These are phyloP conservation scores for Verticillium nonalfalfae DNA, from an alignment of 2,329 filamentous ascomycete genomes.

Conservation along the genomic window DNA sequence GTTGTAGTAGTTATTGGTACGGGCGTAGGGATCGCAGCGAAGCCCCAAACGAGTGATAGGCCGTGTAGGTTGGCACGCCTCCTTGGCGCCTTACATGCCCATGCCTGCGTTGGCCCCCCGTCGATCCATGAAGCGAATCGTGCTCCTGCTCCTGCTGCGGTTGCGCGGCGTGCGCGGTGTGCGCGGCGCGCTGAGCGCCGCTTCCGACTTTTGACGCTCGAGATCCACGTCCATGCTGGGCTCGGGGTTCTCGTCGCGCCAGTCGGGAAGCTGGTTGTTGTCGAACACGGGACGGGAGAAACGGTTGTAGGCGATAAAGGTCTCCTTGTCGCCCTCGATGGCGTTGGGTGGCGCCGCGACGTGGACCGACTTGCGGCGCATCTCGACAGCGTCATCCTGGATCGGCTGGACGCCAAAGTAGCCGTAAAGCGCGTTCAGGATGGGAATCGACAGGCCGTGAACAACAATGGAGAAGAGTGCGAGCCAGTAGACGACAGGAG, in stretches of 20 bases:
- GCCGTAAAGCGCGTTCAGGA: conserved; percentile 30
- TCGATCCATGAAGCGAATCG: conserved; percentile 1
- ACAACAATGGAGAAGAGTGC: conserved; percentile 35
- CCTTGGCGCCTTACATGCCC: neutral
- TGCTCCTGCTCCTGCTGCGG: conserved; percentile 2
- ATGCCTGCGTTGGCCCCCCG: neutral
- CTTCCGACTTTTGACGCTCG: conserved; percentile 2
- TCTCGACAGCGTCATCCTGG: conserved; percentile 31
- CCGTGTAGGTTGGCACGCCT: too few species aligned
- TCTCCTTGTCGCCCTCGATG: conserved; percentile 24
- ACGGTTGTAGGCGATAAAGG: conserved; percentile 40
- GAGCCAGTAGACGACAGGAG: conserved; percentile 34
- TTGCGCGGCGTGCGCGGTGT: neutral
- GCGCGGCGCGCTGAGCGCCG: neutral
- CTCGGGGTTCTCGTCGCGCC: conserved; percentile 2
- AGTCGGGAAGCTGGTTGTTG: conserved; percentile 2
- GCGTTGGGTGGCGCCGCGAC: conserved; percentile 32
- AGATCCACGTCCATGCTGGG: neutral
- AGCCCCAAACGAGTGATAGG: neutral
- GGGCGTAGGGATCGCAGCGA: neutral
- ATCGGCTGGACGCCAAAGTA: conserved; percentile 32
- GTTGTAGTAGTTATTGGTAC: neutral
- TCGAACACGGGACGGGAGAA: conserved; percentile 32
- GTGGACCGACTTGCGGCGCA: conserved; percentile 28
- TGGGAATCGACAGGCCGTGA: conserved; percentile 41